Evolutionary conservation across 768 basidiomycete species (phyloP), one percentile per base, ranked within the genome.

Genomic region (Tricholoma hemisulphureum): DNA sequence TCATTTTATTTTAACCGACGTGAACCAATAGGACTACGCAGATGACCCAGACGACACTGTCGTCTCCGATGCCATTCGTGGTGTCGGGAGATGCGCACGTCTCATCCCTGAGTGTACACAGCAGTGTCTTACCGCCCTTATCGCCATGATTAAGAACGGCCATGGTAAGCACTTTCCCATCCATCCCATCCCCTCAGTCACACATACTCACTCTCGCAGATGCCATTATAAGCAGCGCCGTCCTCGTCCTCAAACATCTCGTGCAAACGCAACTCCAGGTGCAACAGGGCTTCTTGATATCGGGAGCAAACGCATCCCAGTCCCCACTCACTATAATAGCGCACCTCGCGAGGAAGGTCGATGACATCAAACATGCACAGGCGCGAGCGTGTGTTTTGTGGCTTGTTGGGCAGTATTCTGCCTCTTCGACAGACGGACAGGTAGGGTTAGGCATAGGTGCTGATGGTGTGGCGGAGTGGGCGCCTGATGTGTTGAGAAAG

Each of bases 331-430:
- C 78, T 7, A 89, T 96, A 60, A 87, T 96, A n/a, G 81, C 86
- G 3, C 83, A 85, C 32, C 83, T 98, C 6, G 92, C 93, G 0
- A 79, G 83, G 50, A 81, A 83, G 29, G 81, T 96, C 46, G 91
- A 93, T 49, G 87, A 86, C 52, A 91, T 98, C 51, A 81, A 77
- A 6, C 91, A 95, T 63, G 77, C 87, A 1, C 82, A 86, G 64
- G 94, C 95, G 1, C 77, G 92, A 28, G 93, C 95, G 0, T 94
- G 91, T 63, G 86, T 98, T 1, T 74, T 93, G 23, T 97, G 96
- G 94, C 83, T 98, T 0, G 93, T 94, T 0, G 95, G 96, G 0
- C 93, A 97, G 69, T 93, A 93, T 67, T 83, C 89, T 16, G 79
- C 79, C 13, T 69, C 72, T 6, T 31, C 29, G 29, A 31, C 29